Base-by-base conservation (phyloP, 345 rosid species). In the Iberis pinnata region DNA sequence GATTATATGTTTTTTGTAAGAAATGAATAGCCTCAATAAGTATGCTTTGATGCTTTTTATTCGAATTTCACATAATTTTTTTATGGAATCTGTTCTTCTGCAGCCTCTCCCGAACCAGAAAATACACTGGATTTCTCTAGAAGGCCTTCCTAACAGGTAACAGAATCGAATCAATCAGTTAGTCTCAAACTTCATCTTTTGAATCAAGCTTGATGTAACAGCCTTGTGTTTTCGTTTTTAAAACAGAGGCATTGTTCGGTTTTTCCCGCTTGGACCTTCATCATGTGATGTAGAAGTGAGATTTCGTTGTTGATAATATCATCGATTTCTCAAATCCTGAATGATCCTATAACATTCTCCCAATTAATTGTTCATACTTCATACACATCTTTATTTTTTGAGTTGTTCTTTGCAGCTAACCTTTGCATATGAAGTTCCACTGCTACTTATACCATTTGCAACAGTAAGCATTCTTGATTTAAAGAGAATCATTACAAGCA, bases 101-200 rank as follows among this genome's bases (percentile, higher is more conserved):
- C 84, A 89, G 95, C 95, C 97, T 52, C 74, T 67, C 12, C 88
- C 80, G n/a, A 86, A 86, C 60, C 95, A 84, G 63, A 88, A 88
- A 67, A 88, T 88, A 52, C 94, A 88, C 43, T 88, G 96, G 96
- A 79, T 90, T 63, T 82, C 96, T 32, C 67, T 88, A 12, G 88
- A 88, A 73, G 94, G 96, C 27, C 86, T 88, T 60, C 79, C 86
- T 37, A 88, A 88, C 76, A 80, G 71, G 96, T 82, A 71, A 52
- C 8, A 4, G 8, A 49, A 58, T 27, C 6, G 41, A 45, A 14
- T 22, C 25, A 32, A 2, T 27, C 29, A 13, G 22, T 54, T 4
- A 17, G 5, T n/a, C n/a, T 22, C 3, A 47, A 47, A 35, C 14
- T 57, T 39, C 36, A 26, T 50, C 25, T 56, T 29, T 55, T 55